Percentiles rank a stretch among this genome's conserved stretches.
Evolutionary conservation across 352 stramenopile genomes (phyloP).

Genomic region (Phytopythium boreale): DNA sequence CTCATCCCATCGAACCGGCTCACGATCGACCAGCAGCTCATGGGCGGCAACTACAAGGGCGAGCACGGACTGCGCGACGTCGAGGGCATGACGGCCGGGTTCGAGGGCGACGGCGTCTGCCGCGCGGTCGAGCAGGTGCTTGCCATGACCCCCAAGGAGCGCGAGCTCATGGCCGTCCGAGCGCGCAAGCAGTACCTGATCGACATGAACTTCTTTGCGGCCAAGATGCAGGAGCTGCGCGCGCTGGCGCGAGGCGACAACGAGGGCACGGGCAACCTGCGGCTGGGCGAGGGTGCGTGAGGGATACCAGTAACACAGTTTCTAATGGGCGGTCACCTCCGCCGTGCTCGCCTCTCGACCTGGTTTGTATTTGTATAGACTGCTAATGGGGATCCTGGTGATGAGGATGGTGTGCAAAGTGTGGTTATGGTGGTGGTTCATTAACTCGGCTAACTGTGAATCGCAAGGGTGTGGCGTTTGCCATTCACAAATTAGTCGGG

Average conservation of each 20-base stretch:
- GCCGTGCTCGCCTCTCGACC: no score
- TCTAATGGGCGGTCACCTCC: no score
- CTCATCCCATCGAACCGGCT: constrained; percentile 31
- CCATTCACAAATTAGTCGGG: no score
- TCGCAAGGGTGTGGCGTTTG: no score
- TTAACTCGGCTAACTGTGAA: no score
- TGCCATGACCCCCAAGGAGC: constrained; percentile 39
- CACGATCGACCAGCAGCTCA: constrained; percentile 39
- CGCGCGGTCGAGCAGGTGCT: constrained; percentile 50
- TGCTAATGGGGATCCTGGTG: no score
- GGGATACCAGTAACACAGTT: no score
- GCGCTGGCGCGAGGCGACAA: constrained; percentile 15
- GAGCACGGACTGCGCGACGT: constrained; percentile 48
- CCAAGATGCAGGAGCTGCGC: constrained; percentile 56
- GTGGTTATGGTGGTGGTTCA: no score
- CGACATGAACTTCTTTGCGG: constrained; percentile 60
- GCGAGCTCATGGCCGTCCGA: constrained; percentile 32
- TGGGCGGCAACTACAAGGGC: constrained; percentile 41
- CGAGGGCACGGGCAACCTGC: no score
- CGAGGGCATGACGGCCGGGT: constrained; percentile 34
- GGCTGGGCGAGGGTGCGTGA: no score
- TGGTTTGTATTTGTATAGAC: no score
- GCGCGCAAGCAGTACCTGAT: constrained; percentile 59
- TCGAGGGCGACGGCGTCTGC: constrained; percentile 41
- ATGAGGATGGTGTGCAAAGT: no score